Base-by-base conservation (phyloP, 179 eudicot species). In the Silene vulgaris region DNA sequence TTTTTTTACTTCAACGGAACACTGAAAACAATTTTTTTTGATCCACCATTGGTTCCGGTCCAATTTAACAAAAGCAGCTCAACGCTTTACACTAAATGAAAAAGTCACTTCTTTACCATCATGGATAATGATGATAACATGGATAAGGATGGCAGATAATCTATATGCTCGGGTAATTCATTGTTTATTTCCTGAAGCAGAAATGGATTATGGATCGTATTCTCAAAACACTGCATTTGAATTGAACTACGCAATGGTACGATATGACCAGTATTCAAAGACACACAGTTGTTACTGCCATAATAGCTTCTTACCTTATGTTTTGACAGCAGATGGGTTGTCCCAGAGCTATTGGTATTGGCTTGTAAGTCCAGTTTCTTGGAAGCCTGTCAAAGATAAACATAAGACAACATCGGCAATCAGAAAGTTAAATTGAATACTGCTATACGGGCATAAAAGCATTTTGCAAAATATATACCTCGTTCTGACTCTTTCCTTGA, bases 401-500 rank as follows among this genome's bases (percentile, higher is more conserved):
- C 59, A 70, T 19, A 8, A 21, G 8, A 62, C 16, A 20, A 30
- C 21, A 45, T 48, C 30, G 62, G 67, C 21, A 73, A 73, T 48
- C 50, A 69, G 52, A 1, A 12, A 50, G 28, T 40, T 65, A 0
- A 28, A 6, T 54, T 74, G 69, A 16, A 69, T 54, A 20, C 30
- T 54, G 6, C 6, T 52, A 4, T 16, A 61, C 5, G 19, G 43
- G 69, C 40, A 56, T 45, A 50, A 0, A 50, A 43, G 14, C 32
- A 56, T 60, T 26, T 43, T 13, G 64, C 28, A 32, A 28, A 16
- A 11, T 56, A 28, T 17, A n/a, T 74, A 86, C 92, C 85, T 85
- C 90, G 80, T 81, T 88, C 75, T 80, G 82, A 68, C 80, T 86
- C 66, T 78, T 90, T 77, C 84, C 83, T 76, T 80, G 80, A 48